Base-by-base conservation (phyloP, 805 yeast genomes). In the Yamadazyma philogaea region DNA sequence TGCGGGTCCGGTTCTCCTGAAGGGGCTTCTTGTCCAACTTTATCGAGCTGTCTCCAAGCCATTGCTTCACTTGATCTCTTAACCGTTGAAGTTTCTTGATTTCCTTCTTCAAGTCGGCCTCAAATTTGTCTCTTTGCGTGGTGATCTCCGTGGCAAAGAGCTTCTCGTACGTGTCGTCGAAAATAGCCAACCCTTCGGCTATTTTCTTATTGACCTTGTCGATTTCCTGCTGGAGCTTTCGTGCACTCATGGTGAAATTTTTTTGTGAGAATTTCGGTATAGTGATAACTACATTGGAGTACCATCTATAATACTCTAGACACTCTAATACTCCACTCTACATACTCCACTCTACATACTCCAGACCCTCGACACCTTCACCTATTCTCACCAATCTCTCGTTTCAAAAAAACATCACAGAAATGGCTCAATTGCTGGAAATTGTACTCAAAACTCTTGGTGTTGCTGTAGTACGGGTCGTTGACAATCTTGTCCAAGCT, bases 401-500 rank as follows among this genome's bases (percentile, higher is more conserved):
- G 68, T 47, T 74, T 68, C 40, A 90, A 55, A 49, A 90, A 85
- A 47, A 79, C 81, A 50, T 82, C 78, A 44, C 87, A 78, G 59
- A 91, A 91, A 52, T 85, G 89, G 8, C 67, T 57, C 39, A 89
- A 72, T 57, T 90, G 98, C 43, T 74, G 58, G 58, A 81, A 90
- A 61, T 86, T 87, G 43, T 68, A 73, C 60, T 87, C 93, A 58
- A 90, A 90, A 1, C 96, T 96, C 50, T 78, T 74, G 16, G 65
- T 66, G 0, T 95, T 96, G 4, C 97, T 97, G 56, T 90, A 91
- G 61, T 91, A 90, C 1, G 98, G 98, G 60, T 90, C 98, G 42
- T 79, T 86, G 5, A 90, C 90, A 26, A 86, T 78, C 27, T 62
- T 70, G 15, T 69, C 70, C 46, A 74, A 77, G 31, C 65, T 60